A percentile compares a stretch with the other conserved stretches of the same genome.
These are phyloP conservation scores for Hordeum pubiflorum DNA, from an alignment of 202 grass and related monocot genomes.

Conservation along the genomic window DNA sequence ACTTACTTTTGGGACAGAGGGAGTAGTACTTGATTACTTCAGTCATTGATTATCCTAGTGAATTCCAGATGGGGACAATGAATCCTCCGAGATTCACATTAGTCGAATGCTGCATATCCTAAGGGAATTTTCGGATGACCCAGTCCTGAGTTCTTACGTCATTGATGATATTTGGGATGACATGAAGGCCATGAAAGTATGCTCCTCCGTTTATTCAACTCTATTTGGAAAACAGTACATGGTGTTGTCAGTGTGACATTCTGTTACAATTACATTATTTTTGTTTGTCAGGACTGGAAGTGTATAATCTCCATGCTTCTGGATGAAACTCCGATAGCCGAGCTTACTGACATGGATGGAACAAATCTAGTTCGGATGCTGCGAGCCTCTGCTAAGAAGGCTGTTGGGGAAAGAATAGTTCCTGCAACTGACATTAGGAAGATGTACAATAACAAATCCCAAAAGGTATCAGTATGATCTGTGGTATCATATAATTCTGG, in stretches of 20 bases:
- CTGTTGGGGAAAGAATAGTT: conserved; percentile 90
- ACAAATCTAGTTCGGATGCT: conserved; percentile 88
- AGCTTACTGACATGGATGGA: conserved; percentile 84
- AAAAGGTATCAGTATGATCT: conserved; percentile 47
- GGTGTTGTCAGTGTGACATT: conserved; percentile 10
- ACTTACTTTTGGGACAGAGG: too few species aligned
- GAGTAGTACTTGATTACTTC: not conserved
- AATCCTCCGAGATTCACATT: conserved; percentile 83
- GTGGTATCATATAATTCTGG: conserved; percentile 10
- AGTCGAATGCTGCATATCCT: conserved; percentile 88
- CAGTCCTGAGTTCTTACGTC: conserved; percentile 84
- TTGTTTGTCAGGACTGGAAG: conserved; percentile 71
- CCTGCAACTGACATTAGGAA: conserved; percentile 81
- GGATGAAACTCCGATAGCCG: conserved; percentile 65
- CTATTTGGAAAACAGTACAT: not conserved
- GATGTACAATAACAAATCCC: conserved; percentile 70
- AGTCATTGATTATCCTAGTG: conserved; percentile 14
- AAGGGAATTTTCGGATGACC: conserved; percentile 91
- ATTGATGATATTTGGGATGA: conserved; percentile 99
- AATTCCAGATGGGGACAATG: conserved; percentile 64
- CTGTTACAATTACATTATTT: not conserved
- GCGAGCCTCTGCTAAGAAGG: conserved; percentile 81
- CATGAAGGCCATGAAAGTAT: conserved; percentile 96
- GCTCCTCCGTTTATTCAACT: conserved; percentile 5
- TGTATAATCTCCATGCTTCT: conserved; percentile 91